Evolutionary conservation across 2,329 filamentous ascomycete species (phyloP), one percentile per base, ranked within the genome.

Genomic region (Ophiostoma fasciatum): DNA sequence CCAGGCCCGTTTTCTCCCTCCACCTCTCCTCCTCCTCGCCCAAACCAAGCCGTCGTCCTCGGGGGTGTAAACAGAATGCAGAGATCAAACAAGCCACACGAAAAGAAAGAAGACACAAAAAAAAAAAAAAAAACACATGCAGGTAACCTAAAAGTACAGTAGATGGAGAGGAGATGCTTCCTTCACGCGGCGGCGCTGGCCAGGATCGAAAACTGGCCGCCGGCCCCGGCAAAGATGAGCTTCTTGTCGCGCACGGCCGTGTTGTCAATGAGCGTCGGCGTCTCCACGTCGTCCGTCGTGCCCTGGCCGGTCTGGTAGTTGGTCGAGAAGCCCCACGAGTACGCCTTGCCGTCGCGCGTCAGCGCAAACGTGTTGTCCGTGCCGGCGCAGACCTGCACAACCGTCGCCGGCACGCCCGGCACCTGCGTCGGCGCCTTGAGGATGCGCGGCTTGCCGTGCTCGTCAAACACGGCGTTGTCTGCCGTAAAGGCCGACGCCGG

Each of bases 281-380:
- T 66, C 46, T 78, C 68, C 21, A 94, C 69, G 47, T 94, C 84
- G 33, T 90, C 82, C n/a, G 73, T 73, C 2, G 68, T 76, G 28
- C 81, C 82, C 48, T 77, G 76, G 10, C 82, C 82, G 4, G 80
- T 84, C 59, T 88, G 82, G 56, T 83, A 87, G 49, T 79, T 84
- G 31, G 72, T 73, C 11, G 72, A 79, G 61, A 88, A 88, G 4
- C 82, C 82, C 82, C 82, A 90, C 3, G 72, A 73, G 57, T 76
- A 85, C 3, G 76, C 79, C 47, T 73, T 71, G 42, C 82, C 82
- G 18, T 76, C 67, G 31, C 62, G 60, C 44, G 74, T 75, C 46
- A 92, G 64, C 23, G 74, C 78, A 39, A 90, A 73, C 43, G 68
- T 77, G 56, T 83, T 80, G 50, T 90, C 82, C 2, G 73, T 74